phyloP scores from a whole-genome alignment of 441 rosid genomes.

The Arabidopsis hybrid region DNA sequence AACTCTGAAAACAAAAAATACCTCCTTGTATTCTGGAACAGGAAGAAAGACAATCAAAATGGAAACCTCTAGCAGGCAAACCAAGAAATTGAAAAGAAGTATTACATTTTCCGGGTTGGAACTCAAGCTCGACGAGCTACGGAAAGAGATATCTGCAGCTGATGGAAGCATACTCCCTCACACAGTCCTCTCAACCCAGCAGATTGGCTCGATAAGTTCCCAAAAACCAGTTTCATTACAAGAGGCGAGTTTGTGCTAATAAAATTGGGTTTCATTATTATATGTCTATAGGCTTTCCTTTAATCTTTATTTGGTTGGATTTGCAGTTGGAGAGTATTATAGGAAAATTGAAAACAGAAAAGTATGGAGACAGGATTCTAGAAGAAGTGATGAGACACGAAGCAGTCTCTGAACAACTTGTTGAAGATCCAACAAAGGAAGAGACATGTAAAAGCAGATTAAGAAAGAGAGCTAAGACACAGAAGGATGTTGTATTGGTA shows the following conservation, averaged over 20 bases:
- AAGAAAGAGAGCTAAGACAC: slow-evolving; percentile 68
- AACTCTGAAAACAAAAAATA: neutral
- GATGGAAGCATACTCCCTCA: slow-evolving; percentile 89
- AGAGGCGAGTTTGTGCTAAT: slow-evolving; percentile 57
- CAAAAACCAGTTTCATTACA: slow-evolving; percentile 63
- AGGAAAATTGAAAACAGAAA: slow-evolving; percentile 83
- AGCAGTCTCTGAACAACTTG: slow-evolving; percentile 39
- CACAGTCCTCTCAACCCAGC: slow-evolving; percentile 81
- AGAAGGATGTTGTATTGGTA: slow-evolving; percentile 55
- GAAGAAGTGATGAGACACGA: slow-evolving; percentile 61
- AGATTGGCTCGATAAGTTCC: slow-evolving; percentile 68
- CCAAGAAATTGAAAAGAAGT: slow-evolving; percentile 59
- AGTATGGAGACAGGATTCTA: slow-evolving; percentile 78
- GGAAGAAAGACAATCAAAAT: slow-evolving; percentile 76
- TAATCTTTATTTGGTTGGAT: slow-evolving; percentile 3
- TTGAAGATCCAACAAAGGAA: slow-evolving; percentile 34
- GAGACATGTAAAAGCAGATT: slow-evolving; percentile 42
- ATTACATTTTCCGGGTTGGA: slow-evolving; percentile 59
- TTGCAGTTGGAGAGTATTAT: slow-evolving; percentile 86
- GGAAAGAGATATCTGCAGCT: slow-evolving; percentile 71
- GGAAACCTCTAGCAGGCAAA: slow-evolving; percentile 62
- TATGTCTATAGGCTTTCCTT: slow-evolving; percentile 5
- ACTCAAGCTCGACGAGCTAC: slow-evolving; percentile 78
- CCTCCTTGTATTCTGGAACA: slow-evolving; percentile 34
- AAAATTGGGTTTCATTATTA: neutral